Evolutionary conservation across 2,329 filamentous ascomycete species (phyloP).

Genomic region (Aulographum hederae): DNA sequence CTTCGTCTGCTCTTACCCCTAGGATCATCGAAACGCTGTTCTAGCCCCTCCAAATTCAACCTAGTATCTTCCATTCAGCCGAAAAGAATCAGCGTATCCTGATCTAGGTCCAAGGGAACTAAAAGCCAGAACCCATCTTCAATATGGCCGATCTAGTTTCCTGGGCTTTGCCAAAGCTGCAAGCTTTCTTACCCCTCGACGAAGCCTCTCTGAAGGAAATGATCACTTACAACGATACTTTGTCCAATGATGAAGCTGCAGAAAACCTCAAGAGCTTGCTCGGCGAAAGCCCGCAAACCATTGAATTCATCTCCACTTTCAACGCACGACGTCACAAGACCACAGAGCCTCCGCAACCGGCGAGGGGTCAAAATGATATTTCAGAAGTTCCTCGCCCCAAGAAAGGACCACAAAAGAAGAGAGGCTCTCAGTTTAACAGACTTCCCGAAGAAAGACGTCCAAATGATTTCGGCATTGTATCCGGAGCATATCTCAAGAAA

Average conservation of each 20-base stretch:
- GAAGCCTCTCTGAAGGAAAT: conserved; percentile 71
- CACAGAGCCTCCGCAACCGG: conserved; percentile 6
- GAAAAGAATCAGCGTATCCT: too few species aligned
- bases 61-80: too few species aligned
- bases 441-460: conserved; percentile 23
- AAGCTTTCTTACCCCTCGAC: conserved; percentile 65
- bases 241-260: conserved; percentile 60
- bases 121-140: too few species aligned
- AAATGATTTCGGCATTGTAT: conserved; percentile 43
- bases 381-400: conserved; percentile 14
- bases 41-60: too few species aligned
- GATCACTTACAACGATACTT: conserved; percentile 58
- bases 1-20: too few species aligned
- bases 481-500: conserved; percentile 61
- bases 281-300: conserved; percentile 60
- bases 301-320: conserved; percentile 56
- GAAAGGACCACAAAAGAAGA: conserved; percentile 21
- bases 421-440: conserved; percentile 14
- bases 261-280: conserved; percentile 78
- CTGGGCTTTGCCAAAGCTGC: conserved; percentile 54
- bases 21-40: too few species aligned
- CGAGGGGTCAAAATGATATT: conserved; percentile 5
- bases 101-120: too few species aligned
- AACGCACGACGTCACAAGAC: conserved; percentile 43
- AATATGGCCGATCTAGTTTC: too few species aligned